Percentiles rank a stretch among this genome's conserved stretches.
Evolutionary conservation across 352 stramenopile genomes (phyloP).

Genomic region (Pythium brachiatum): DNA sequence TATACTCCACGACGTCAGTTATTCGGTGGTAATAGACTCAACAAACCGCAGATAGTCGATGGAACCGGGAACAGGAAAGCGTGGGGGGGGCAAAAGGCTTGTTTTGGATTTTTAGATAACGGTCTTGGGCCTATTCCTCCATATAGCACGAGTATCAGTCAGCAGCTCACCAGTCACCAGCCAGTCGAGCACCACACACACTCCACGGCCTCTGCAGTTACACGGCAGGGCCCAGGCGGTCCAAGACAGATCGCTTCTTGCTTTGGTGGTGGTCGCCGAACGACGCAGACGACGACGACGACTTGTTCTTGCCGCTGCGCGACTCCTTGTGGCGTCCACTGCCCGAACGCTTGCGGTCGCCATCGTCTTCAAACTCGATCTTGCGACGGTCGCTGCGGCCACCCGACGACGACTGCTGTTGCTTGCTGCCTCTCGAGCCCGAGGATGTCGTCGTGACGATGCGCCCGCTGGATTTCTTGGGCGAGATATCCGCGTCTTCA

Average conservation of each 20-base stretch:
- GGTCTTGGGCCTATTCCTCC: conserved; percentile 1
- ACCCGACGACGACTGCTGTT: conserved; percentile 14
- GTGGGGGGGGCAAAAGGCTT: conserved; percentile 2
- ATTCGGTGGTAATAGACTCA: too few species aligned
- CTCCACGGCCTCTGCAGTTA: conserved; percentile 15
- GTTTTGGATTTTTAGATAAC: conserved; percentile 5
- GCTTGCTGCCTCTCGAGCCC: conserved; percentile 22
- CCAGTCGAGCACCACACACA: neutral
- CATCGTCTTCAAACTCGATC: conserved; percentile 55
- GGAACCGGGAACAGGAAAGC: neutral
- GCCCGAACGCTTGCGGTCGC: conserved; percentile 32
- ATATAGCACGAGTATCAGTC: neutral
- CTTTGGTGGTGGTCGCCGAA: conserved; percentile 60
- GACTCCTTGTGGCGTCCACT: conserved; percentile 35
- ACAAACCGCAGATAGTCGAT: neutral
- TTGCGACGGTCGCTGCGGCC: conserved; percentile 28
- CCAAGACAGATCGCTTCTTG: conserved; percentile 84
- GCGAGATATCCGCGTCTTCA: conserved; percentile 4
- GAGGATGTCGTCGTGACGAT: conserved; percentile 47
- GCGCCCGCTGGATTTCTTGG: conserved; percentile 30
- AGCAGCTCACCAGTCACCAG: neutral
- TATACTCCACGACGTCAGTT: too few species aligned
- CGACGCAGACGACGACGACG: conserved; percentile 31
- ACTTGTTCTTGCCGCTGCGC: conserved; percentile 18
- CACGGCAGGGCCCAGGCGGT: conserved; percentile 74